Conservation (phyloP, 805 yeast genomes). For the Yamadazyma akitaensis region DNA sequence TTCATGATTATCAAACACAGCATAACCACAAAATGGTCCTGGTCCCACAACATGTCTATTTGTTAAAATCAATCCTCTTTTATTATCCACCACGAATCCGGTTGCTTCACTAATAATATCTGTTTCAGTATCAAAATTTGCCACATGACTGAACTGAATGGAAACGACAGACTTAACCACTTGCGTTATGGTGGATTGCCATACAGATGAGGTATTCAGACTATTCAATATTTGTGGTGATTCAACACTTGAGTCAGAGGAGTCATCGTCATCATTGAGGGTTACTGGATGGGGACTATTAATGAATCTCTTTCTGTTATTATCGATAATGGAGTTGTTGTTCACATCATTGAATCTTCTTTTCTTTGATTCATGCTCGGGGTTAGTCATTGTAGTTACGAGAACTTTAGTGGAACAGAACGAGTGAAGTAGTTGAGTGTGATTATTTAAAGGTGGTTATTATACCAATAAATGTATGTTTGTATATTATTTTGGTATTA, state of each 20-base stretch:
- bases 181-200: conserved; percentile 79
- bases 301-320: background rate
- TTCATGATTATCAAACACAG: conserved; percentile 91
- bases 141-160: conserved; percentile 83
- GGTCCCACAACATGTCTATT: conserved; percentile 95
- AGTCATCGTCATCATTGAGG: background rate
- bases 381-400: background rate
- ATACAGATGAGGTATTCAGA: conserved; percentile 22
- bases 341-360: background rate
- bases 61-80: conserved; percentile 78
- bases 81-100: conserved; percentile 87
- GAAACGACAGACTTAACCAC: conserved; percentile 88
- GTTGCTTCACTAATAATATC: conserved; percentile 88
- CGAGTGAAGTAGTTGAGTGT: no score
- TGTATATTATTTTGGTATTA: background rate
- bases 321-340: background rate
- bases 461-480: background rate
- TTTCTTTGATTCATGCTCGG: background rate
- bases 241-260: conserved; percentile 2
- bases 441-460: background rate
- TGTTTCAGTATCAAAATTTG: conserved; percentile 80
- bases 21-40: conserved; percentile 90
- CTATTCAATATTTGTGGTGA: background rate
- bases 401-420: background rate
- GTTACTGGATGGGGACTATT: background rate